phyloP scores from a whole-genome alignment of 768 basidiomycete genomes.

The Mrakia blollopis region DNA sequence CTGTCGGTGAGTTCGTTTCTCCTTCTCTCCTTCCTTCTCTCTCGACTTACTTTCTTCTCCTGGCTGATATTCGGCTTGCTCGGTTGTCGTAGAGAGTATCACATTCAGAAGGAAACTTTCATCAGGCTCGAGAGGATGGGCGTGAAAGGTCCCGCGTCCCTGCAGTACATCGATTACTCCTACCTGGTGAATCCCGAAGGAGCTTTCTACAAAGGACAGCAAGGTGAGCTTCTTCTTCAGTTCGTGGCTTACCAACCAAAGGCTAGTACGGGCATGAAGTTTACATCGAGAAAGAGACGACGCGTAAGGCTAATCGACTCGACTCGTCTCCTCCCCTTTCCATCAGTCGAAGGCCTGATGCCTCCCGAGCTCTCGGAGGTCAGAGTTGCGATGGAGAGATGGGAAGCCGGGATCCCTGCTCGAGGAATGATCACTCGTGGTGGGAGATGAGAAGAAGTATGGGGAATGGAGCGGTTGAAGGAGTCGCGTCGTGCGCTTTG shows the following conservation, averaged over 20 bases:
- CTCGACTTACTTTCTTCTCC: background rate
- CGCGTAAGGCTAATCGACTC: background rate
- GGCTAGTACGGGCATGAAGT: too few relatives aligned
- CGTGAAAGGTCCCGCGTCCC: background rate
- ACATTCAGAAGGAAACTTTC: background rate
- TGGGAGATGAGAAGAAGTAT: too few relatives aligned
- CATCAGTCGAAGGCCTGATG: background rate
- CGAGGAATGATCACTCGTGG: background rate
- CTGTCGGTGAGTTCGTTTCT: background rate
- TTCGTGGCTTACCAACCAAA: too few relatives aligned
- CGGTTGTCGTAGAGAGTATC: background rate
- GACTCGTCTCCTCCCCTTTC: background rate
- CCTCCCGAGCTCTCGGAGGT: conserved; percentile 1
- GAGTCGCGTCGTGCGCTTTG: too few relatives aligned
- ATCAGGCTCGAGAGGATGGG: background rate
- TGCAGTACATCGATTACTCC: background rate
- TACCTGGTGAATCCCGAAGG: background rate
- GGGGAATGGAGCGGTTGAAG: too few relatives aligned
- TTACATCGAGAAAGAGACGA: too few relatives aligned
- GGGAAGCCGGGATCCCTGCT: background rate
- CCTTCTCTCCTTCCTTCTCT: background rate
- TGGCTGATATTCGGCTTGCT: background rate
- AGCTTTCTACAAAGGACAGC: background rate
- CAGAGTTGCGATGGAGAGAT: conserved; percentile 12
- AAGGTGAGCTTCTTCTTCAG: background rate